phyloP scores from a whole-genome alignment of 2,329 filamentous ascomycete genomes.

The Endocalyx cinctus region DNA sequence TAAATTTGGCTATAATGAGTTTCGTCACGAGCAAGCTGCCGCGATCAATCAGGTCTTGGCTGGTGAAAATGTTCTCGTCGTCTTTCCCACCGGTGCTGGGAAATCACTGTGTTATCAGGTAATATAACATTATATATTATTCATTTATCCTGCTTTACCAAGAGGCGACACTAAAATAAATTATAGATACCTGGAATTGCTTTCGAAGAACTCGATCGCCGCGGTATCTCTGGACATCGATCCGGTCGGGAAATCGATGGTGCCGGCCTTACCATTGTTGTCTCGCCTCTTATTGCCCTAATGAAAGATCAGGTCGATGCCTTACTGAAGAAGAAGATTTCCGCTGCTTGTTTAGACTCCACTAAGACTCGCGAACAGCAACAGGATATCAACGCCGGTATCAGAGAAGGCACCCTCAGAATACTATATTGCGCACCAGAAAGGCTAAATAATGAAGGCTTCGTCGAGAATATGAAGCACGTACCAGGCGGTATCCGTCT shows the following conservation, averaged over 20 bases:
- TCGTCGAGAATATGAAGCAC: conserved; percentile 50
- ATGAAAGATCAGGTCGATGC: conserved; percentile 60
- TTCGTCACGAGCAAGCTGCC: conserved; percentile 41
- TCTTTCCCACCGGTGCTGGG: conserved; percentile 46
- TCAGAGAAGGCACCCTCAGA: conserved; percentile 43
- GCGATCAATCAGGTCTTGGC: conserved; percentile 33
- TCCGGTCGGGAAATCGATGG: conserved; percentile 14
- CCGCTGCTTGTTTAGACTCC: conserved; percentile 52
- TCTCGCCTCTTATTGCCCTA: conserved; percentile 51
- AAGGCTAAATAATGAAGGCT: conserved; percentile 56
- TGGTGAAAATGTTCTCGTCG: conserved; percentile 37
- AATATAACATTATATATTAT: neutral
- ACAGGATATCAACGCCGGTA: conserved; percentile 29
- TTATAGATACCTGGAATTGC: conserved; percentile 44
- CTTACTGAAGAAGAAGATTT: conserved; percentile 42
- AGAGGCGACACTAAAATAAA: too few species aligned
- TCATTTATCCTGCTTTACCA: too few species aligned
- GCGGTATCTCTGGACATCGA: conserved; percentile 5
- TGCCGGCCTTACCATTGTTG: conserved; percentile 50
- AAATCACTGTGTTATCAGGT: conserved; percentile 48
- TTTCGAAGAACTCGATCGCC: conserved; percentile 38
- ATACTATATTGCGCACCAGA: conserved; percentile 57
- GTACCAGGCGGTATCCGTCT: conserved; percentile 52
- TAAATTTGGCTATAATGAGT: conserved; percentile 34
- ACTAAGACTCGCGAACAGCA: conserved; percentile 47